Conservation (phyloP, 2,329 filamentous ascomycete genomes). For the Claviceps quebecensis region DNA sequence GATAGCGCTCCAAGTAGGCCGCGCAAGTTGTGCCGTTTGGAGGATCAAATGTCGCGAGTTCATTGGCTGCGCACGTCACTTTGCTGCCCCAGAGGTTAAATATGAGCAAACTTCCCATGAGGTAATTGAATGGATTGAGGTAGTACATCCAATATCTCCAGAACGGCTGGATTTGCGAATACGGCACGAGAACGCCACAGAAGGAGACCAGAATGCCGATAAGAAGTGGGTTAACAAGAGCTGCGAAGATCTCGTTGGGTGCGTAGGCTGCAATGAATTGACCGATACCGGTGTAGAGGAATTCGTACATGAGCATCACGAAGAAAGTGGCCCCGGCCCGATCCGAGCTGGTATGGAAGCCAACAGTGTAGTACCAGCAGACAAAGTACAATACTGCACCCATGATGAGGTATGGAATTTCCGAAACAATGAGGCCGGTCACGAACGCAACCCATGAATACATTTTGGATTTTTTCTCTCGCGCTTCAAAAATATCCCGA, state of each 20-base stretch:
- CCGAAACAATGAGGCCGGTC: conserved; percentile 34
- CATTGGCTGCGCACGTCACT: conserved; percentile 31
- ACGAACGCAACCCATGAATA: conserved; percentile 47
- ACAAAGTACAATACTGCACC: conserved; percentile 33
- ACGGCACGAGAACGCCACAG: conserved; percentile 63
- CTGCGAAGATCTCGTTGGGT: conserved; percentile 45
- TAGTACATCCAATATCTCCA: conserved; percentile 56
- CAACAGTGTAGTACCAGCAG: conserved; percentile 46
- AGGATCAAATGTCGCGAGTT: conserved; percentile 39
- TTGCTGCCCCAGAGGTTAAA: conserved; percentile 34
- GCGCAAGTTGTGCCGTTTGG: conserved; percentile 39
- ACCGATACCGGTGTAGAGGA: conserved; percentile 45
- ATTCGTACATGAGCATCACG: conserved; percentile 45
- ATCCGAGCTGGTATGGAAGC: conserved; percentile 28
- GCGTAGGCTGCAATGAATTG: conserved; percentile 51
- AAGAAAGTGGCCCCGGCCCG: conserved; percentile 39
- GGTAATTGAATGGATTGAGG: conserved; percentile 47
- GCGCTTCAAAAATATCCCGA: conserved; percentile 41
- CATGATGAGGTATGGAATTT: conserved; percentile 30
- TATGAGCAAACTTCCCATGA: conserved; percentile 40
- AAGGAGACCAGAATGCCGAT: conserved; percentile 51
- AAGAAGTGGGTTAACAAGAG: conserved; percentile 41
- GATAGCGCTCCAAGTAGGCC: conserved; percentile 40
- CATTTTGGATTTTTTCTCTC: conserved; percentile 48
- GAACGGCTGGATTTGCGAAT: conserved; percentile 45